These are phyloP conservation scores for Aechmea fasciata DNA, from an alignment of 176 grass and related monocot genomes.

Conservation along the genomic window DNA sequence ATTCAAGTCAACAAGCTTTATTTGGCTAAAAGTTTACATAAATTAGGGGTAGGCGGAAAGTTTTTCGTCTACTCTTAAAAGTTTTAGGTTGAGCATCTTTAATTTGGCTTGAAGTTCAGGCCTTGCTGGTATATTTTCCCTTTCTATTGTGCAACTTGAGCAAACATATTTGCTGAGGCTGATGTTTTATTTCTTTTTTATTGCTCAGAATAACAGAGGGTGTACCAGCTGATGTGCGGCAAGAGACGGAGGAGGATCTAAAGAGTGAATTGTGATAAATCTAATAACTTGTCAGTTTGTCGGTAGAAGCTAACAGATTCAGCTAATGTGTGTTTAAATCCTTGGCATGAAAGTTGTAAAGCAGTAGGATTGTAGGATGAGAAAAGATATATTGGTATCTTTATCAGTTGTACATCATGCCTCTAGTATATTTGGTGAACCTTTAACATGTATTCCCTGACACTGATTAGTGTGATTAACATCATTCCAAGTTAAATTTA, in stretches of 20 bases:
- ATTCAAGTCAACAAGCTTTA: too few species aligned
- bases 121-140: too few species aligned
- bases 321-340: neutral
- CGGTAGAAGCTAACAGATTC: neutral
- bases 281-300: neutral
- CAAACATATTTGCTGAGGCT: neutral
- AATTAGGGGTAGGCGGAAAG: neutral
- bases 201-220: neutral
- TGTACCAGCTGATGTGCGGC: slow-evolving; percentile 3
- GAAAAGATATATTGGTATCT: neutral
- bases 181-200: neutral
- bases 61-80: too few species aligned
- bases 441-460: neutral
- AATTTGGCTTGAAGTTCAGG: too few species aligned
- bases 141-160: too few species aligned
- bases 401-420: neutral
- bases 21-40: too few species aligned
- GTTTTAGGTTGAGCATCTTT: too few species aligned
- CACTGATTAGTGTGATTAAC: neutral
- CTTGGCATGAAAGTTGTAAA: neutral
- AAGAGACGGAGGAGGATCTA: slow-evolving; percentile 5
- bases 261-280: neutral
- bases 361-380: neutral
- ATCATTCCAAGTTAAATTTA: neutral
- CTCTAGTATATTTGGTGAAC: neutral